Base-by-base conservation (phyloP, 768 basidiomycete genomes). In the Suillus decipiens region DNA sequence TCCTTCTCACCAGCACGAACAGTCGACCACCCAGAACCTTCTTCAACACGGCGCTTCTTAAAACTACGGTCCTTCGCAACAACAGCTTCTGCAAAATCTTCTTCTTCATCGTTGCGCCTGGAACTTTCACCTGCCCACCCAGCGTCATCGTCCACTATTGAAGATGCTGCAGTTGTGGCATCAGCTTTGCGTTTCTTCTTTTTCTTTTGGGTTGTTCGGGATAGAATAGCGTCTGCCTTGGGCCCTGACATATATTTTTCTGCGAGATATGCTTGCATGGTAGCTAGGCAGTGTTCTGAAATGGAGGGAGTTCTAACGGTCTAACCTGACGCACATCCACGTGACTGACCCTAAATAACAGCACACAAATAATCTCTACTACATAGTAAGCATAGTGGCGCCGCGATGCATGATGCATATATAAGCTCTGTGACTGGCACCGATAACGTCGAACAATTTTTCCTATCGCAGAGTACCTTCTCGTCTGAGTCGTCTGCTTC, bases 161-260 rank as follows among this genome's bases (percentile, higher is more conserved):
- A 76, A 24, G 70, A 68, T 33, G 71, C 69, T 22, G 69, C 65
- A 24, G 65, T 61, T 22, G 71, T 60, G 24, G 67, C 67, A 10
- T 71, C 73, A 14, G 75, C 81, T 75, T 89, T 91, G 59, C 87
- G 83, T 64, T 73, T 76, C 82, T 92, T 93, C 79, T 89, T 92
- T 76, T 89, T 89, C 72, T 82, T 83, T 0, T 79, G 77, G 2
- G 77, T 80, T 0, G 84, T 74, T 51, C 86, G 86, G 4, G 95
- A 81, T 9, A 98, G 82, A 66, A 99, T 99, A 7, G 94, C 95
- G 68, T 98, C 96, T 2, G 96, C 95, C 71, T 98, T 99, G 0
- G 93, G 87, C 1, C 96, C 96, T 6, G 95, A 89, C 95, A 98
- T 96, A 79, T 99, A 99, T 66, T 92, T 93, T 67, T 89, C 84